phyloP scores from a whole-genome alignment of 495 filamentous ascomycete species.

The Aspergillus baeticus region DNA sequence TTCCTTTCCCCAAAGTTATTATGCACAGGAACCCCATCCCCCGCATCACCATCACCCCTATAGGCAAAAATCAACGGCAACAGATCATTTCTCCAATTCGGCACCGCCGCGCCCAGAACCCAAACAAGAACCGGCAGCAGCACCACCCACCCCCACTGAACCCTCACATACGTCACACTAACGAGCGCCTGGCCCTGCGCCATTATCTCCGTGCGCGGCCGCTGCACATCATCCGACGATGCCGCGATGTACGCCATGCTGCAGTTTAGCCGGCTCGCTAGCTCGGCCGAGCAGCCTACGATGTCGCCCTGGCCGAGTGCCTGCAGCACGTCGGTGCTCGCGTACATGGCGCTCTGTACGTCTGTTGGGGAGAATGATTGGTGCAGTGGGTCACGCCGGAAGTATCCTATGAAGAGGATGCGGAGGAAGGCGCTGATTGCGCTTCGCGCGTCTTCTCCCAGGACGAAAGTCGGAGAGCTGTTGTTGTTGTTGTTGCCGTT shows the following conservation, averaged over 20 bases:
- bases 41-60: background rate
- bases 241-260: constrained; percentile 16
- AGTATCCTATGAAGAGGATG: background rate
- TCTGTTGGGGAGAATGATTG: background rate
- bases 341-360: background rate
- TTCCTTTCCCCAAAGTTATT: too few species aligned
- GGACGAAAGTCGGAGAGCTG: background rate
- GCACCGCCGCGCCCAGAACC: constrained; percentile 2
- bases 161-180: background rate
- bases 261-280: background rate
- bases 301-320: background rate
- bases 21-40: too few species aligned
- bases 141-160: constrained; percentile 21
- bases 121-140: constrained; percentile 15
- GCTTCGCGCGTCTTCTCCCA: too few species aligned
- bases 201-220: background rate
- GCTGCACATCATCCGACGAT: constrained; percentile 19
- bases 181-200: background rate
- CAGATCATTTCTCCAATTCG: constrained; percentile 1
- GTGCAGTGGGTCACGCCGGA: constrained; percentile 12
- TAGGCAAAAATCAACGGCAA: constrained; percentile 6
- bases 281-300: background rate
- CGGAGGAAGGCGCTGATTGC: background rate
- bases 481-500: background rate
- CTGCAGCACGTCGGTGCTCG: background rate